Evolutionary conservation across 148 eudicot species (phyloP).

Genomic region (Rhododendron simsii): DNA sequence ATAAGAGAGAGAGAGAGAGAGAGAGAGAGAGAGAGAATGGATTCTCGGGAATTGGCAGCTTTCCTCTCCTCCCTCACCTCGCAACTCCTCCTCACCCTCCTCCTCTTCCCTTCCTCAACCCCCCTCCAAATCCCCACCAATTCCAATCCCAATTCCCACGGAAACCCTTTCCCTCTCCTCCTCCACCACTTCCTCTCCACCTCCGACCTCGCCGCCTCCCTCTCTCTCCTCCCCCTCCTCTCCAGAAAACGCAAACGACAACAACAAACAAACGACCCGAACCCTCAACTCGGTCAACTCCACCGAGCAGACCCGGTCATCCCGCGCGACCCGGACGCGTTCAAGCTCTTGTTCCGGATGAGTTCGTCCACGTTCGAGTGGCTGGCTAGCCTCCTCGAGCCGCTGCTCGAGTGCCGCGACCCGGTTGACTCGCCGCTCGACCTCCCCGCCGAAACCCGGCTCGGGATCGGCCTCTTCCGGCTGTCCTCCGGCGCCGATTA

Average conservation of each 20-base stretch:
- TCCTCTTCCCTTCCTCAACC: constrained; percentile 33
- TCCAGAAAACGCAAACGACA: constrained; percentile 47
- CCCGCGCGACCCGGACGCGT: constrained; percentile 43
- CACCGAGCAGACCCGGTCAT: constrained; percentile 34
- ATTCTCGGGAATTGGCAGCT: constrained; percentile 50
- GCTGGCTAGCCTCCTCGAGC: constrained; percentile 72
- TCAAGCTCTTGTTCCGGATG: constrained; percentile 52
- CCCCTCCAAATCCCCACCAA: constrained; percentile 16
- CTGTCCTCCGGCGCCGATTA: constrained; percentile 62
- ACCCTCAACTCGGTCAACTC: constrained; percentile 20
- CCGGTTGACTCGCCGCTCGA: constrained; percentile 45
- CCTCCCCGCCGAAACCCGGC: constrained; percentile 53
- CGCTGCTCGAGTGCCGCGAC: constrained; percentile 85
- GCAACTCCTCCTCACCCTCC: constrained; percentile 42
- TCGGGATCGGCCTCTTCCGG: constrained; percentile 72
- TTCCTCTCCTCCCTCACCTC: constrained; percentile 64
- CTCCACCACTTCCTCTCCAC: constrained; percentile 41
- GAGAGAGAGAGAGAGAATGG: constrained; percentile 17
- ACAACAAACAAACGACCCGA: neutral
- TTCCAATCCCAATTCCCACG: constrained; percentile 19
- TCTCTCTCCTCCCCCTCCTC: constrained; percentile 21
- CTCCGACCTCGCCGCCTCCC: constrained; percentile 39
- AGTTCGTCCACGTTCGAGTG: constrained; percentile 66
- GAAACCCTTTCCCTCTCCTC: constrained; percentile 17
- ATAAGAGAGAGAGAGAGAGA: neutral